Evolutionary conservation across 192 early-diverging fungal species (phyloP), one percentile per base, ranked within the genome.

Genomic region (Geranomyces variabilis): DNA sequence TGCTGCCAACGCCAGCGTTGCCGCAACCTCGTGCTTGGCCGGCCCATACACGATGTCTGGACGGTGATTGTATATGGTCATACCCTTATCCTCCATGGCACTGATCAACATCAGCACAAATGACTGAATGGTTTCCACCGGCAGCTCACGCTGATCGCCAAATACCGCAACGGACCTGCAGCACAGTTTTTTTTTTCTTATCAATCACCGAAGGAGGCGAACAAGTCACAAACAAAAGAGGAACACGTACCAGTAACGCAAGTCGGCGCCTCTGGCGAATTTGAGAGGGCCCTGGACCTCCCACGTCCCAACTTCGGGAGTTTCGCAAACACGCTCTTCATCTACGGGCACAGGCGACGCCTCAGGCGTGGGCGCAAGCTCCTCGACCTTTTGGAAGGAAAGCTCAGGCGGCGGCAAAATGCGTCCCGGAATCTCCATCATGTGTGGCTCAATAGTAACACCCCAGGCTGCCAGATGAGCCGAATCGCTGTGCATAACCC

Each of bases 241-340:
- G 15, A 10, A 17, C 15, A 44, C 63, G n/a, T 64, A 64, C 93
- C 93, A 94, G 56, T 87, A 90, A n/a, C 81, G 77, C n/a, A 96
- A 82, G 24, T 81, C 80, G 1, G 81, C 86, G 43, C 93, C 93
- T 12, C n/a, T 31, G 19, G 66, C 66, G 30, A 68, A 68, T 31
- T 68, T 87, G 75, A 19, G 83, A 75, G 10, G 93, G 87, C 63
- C 84, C 83, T 77, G 87, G 86, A 73, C 89, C 90, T 53, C 83
- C 84, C 70, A 97, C 77, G 71, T 94, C 93, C 95, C 95, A 94
- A 19, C 86, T 86, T 45, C 95, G 92, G 66, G 66, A 51, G 33
- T 56, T 0, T 57, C 66, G 15, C 21, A 30, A 21, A 66, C 44
- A 13, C n/a, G 36, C 26, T 44, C 30, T 19, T 24, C 30, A 10